Base-by-base conservation (phyloP, 257 asterid species). In the Solanum appendiculatum region DNA sequence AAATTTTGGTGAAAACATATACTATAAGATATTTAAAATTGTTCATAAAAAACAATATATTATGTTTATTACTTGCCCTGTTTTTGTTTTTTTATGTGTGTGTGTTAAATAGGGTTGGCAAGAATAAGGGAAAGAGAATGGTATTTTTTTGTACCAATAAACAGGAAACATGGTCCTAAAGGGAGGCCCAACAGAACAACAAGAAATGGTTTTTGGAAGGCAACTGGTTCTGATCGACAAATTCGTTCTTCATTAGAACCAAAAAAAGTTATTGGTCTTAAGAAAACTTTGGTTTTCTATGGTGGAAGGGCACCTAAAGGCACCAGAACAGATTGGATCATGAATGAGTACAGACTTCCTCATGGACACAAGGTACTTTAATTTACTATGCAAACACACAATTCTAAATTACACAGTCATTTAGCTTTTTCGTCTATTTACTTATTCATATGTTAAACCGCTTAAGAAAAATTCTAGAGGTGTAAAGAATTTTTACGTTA, bases 281-380 rank as follows among this genome's bases (percentile, higher is more conserved):
- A 88, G 91, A 95, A 94, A 78, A 95, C 98, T 0, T 87, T 95
- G 36, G 98, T 95, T 23, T 95, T 93, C 89, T 95, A 95, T 74
- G 87, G 91, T 64, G 98, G 98, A 16, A 91, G 98, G 60, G 98
- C 98, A 33, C 98, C 98, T 16, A 89, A 94, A 34, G 98, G 98
- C 25, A 87, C 54, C 83, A 95, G 91, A 89, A 95, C 98, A 0
- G 95, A 95, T 81, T 95, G 98, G 98, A 88, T 95, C 88, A 95
- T 95, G 98, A 94, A 95, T 27, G 98, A 95, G 89, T 95, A 92
- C 42, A 93, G 95, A 27, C 91, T 95, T 74, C 95, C 98, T 4
- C 93, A 94, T 69, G 86, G 87, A 37, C 93, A 90, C 2, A 89
- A 91, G 94, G 97, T 94, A 89, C 8, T 36, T 36, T 18, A 58